phyloP scores from a whole-genome alignment of 2,329 filamentous ascomycete genomes.

The Ophiostoma tasmaniense region DNA sequence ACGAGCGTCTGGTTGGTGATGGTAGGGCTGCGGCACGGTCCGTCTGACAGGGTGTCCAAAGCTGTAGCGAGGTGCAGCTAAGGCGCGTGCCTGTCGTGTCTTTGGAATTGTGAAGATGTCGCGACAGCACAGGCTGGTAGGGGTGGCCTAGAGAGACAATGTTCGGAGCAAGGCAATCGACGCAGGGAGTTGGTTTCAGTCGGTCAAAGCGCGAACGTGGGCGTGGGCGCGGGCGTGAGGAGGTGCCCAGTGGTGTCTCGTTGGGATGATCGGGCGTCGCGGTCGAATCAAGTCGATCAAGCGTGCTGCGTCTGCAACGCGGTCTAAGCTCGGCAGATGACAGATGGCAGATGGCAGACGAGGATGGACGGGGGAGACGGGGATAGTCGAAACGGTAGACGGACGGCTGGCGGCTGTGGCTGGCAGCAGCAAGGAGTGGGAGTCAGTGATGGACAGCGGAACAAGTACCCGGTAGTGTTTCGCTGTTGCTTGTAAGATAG shows the following conservation, averaged over 20 bases:
- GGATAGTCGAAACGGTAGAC: not conserved
- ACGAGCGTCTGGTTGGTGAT: not conserved
- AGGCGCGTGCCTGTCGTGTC: not conserved
- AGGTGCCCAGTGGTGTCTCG: not conserved
- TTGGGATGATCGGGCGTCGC: not conserved
- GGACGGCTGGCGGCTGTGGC: not conserved
- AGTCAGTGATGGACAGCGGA: not conserved
- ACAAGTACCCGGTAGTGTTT: not conserved
- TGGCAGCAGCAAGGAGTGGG: not conserved
- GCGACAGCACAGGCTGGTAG: not conserved
- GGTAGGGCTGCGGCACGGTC: not conserved
- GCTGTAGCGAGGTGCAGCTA: not conserved
- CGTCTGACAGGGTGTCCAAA: not conserved
- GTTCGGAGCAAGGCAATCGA: not conserved
- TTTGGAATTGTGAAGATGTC: not conserved
- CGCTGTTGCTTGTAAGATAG: not conserved
- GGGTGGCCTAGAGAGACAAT: not conserved
- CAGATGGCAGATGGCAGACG: not conserved
- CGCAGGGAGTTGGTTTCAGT: not conserved
- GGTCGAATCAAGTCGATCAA: not conserved
- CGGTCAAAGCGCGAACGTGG: not conserved
- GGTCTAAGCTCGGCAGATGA: not conserved
- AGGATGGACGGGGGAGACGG: not conserved
- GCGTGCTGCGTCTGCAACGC: not conserved
- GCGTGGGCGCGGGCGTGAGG: not conserved